Percentiles rank a stretch among this genome's conserved stretches.
Evolutionary conservation across 1,139 yeast genomes (phyloP).

Genomic region (Saccharomyces hybrid): DNA sequence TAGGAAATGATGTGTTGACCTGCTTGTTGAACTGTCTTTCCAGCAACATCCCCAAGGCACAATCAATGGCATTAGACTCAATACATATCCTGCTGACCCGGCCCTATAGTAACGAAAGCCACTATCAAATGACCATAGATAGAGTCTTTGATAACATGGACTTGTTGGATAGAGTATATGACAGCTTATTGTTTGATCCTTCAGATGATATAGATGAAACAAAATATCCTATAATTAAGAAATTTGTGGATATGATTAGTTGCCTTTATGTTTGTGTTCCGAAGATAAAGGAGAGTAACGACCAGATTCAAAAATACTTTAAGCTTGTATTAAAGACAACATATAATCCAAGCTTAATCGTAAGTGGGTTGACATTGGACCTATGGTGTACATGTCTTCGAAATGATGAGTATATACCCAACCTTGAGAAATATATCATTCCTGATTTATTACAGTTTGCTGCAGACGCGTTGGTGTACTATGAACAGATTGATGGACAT

Average conservation of each 20-base stretch:
- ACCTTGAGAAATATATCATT: constrained; percentile 40
- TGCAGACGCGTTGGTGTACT: constrained; percentile 71
- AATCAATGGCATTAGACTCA: constrained; percentile 83
- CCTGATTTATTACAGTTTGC: constrained; percentile 68
- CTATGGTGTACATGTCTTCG: constrained; percentile 91
- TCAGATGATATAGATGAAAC: constrained; percentile 71
- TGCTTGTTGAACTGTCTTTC: constrained; percentile 59
- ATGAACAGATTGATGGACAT: constrained; percentile 59
- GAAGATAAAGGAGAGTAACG: constrained; percentile 26
- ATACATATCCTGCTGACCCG: constrained; percentile 83
- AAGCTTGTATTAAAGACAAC: constrained; percentile 74
- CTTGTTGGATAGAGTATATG: constrained; percentile 59
- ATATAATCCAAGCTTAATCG: constrained; percentile 75
- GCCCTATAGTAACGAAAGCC: constrained; percentile 59
- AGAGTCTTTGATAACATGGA: constrained; percentile 70
- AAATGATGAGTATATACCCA: constrained; percentile 54
- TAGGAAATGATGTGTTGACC: constrained; percentile 57
- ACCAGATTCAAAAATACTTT: constrained; percentile 46
- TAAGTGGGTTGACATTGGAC: constrained; percentile 83
- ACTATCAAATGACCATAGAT: constrained; percentile 73
- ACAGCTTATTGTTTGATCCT: constrained; percentile 55
- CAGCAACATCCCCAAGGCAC: constrained; percentile 55
- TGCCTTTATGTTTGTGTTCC: constrained; percentile 59
- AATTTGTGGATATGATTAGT: constrained; percentile 88
- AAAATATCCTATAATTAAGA: constrained; percentile 70